Percentiles rank a stretch among this genome's conserved stretches.
Conservation (phyloP, 257 asterid genomes). For the Hygrophila difformis region DNA sequence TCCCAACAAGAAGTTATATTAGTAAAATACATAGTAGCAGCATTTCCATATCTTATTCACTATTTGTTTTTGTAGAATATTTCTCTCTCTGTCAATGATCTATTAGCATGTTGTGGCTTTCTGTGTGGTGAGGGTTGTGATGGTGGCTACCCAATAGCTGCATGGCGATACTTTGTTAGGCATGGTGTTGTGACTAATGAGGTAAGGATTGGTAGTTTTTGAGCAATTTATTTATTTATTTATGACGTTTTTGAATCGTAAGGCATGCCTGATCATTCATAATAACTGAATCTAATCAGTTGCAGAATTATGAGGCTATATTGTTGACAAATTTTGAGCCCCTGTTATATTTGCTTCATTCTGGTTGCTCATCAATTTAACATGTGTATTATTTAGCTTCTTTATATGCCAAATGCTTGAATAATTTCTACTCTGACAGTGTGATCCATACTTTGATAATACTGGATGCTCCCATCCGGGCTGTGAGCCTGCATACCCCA, state of each 20-base stretch:
- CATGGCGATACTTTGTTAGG: constrained; percentile 76
- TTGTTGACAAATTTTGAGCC: too few relatives aligned
- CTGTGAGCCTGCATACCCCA: constrained; percentile 84
- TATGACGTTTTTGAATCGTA: constrained; percentile 3
- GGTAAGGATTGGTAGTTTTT: constrained; percentile 31
- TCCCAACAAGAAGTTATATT: constrained; percentile 9
- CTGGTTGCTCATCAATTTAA: constrained; percentile 9
- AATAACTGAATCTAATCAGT: constrained; percentile 3
- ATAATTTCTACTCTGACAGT: constrained; percentile 36
- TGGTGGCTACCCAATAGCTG: constrained; percentile 84
- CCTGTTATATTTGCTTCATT: constrained; percentile 1
- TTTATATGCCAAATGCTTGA: constrained; percentile 6
- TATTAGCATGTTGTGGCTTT: constrained; percentile 87
- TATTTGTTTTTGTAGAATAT: constrained; percentile 49
- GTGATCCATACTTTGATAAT: constrained; percentile 92
- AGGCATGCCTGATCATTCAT: background rate
- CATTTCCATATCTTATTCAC: background rate
- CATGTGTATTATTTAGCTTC: constrained; percentile 6
- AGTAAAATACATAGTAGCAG: background rate
- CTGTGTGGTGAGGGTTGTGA: constrained; percentile 95
- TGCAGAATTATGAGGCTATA: too few relatives aligned
- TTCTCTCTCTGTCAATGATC: constrained; percentile 87
- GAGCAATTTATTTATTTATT: constrained; percentile 9
- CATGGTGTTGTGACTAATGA: constrained; percentile 89
- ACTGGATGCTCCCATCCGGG: constrained; percentile 96